phyloP scores from a whole-genome alignment of 2,329 filamentous ascomycete species.

The Neopestalotiopsis rosae region DNA sequence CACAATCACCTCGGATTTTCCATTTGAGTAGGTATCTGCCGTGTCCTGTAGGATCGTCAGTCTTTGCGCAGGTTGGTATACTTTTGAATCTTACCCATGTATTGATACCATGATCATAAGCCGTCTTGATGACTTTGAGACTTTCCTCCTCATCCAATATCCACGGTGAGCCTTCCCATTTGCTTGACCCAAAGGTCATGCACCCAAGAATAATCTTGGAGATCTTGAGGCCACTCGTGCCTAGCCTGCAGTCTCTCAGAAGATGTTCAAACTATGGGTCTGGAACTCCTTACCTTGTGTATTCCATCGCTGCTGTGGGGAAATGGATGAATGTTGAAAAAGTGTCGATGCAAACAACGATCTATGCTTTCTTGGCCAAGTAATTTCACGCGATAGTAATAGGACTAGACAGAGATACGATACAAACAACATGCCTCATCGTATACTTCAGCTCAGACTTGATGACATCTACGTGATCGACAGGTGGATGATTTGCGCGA shows the following conservation, averaged over 20 bases:
- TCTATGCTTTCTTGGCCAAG: no score
- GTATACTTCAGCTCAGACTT: neutral
- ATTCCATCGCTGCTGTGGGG: neutral
- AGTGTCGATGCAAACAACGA: no score
- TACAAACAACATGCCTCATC: neutral
- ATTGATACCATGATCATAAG: slow-evolving; percentile 47
- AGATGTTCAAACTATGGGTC: neutral
- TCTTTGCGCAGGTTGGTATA: accelerated
- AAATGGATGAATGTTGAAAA: no score
- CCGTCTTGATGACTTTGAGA: slow-evolving; percentile 43
- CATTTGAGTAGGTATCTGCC: slow-evolving; percentile 65
- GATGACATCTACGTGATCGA: neutral
- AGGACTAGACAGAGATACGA: no score
- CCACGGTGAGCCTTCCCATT: slow-evolving; percentile 42
- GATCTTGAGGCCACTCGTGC: slow-evolving; percentile 45
- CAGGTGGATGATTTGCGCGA: accelerated
- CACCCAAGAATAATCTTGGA: slow-evolving; percentile 45
- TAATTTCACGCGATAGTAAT: no score
- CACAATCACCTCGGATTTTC: slow-evolving; percentile 66
- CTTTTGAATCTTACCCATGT: slow-evolving; percentile 34
- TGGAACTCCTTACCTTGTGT: neutral
- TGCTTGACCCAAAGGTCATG: slow-evolving; percentile 39
- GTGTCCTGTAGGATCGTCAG: slow-evolving; percentile 41
- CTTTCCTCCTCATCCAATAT: slow-evolving; percentile 41
- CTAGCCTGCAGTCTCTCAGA: slow-evolving; percentile 33